Base-by-base conservation (phyloP, 176 grass and related monocot species). In the Carex pumila region DNA sequence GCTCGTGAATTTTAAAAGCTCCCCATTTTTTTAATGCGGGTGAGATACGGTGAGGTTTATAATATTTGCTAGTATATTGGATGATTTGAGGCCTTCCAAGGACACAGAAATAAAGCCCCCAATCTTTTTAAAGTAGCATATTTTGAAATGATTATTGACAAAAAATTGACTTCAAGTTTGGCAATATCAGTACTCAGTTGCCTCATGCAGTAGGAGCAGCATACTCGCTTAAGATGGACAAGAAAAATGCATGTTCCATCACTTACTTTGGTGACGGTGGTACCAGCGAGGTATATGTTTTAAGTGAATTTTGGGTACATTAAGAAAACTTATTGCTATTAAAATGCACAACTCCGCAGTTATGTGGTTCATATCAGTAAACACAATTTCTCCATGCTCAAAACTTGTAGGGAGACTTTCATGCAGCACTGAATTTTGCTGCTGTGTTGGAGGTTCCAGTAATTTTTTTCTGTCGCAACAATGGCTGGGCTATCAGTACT, bases 401-500 rank as follows among this genome's bases (percentile, higher is more conserved):
- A 58, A 76, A 69, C 14, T 25, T 79, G 72, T 69, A 99, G 97
- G 97, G 97, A 69, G 93, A 99, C 76, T 99, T 96, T 76, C 97
- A 99, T 83, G 97, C 93, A 11, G 97, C 91, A 12, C 60, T 99
- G 21, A 96, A 96, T 86, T 96, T 99, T 82, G 93, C 93, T 47
- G 97, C 97, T 29, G 97, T 99, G 56, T 77, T 82, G 79, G 97
- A 99, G 79, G 87, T 88, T 10, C 97, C 97, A 2, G 88, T 96
- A 59, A 88, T 99, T 72, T 99, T 99, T 90, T 99, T 94, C 88
- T 99, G 97, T 77, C 93, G 93, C 18, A 99, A 96, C 85, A 99
- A 99, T 90, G 97, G 97, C 39, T 99, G 97, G 97, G 97, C 97
- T 68, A 99, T 99, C 83, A 99, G 97, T 80, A 99, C 97, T 34